Percentiles rank a stretch among this genome's conserved stretches.
Evolutionary conservation across 2,329 filamentous ascomycete genomes (phyloP).

Genomic region (Bretziella fagacearum): DNA sequence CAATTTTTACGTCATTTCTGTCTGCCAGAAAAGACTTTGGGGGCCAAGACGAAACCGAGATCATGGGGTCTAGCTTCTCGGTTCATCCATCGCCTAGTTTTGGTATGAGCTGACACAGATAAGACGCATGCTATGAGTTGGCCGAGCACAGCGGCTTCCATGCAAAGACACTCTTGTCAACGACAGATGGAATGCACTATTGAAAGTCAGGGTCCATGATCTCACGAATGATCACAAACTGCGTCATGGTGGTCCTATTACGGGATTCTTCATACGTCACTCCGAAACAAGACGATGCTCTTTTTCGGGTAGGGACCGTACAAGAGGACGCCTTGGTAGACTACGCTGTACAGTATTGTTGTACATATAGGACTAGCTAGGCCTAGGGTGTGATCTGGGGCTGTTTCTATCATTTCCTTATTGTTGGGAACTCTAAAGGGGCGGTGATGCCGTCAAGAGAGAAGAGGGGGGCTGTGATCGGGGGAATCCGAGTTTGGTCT

Average conservation of each 20-base stretch:
- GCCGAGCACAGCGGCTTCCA: neutral
- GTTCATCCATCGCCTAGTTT: neutral
- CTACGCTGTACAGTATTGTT: too few species aligned
- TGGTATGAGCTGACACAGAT: neutral
- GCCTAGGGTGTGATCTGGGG: too few species aligned
- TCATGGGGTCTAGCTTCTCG: neutral
- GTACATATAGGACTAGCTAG: too few species aligned
- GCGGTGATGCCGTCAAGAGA: too few species aligned
- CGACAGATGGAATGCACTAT: neutral
- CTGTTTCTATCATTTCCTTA: neutral
- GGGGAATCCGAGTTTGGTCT: too few species aligned
- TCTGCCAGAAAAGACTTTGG: neutral
- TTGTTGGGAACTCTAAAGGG: too few species aligned
- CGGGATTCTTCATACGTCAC: slow-evolving; percentile 2
- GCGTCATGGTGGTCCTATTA: neutral
- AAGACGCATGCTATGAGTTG: neutral
- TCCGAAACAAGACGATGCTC: slow-evolving; percentile 1
- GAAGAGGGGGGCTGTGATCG: too few species aligned
- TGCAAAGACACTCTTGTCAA: neutral
- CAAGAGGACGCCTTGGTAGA: too few species aligned
- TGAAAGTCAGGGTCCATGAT: neutral
- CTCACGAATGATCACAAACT: neutral
- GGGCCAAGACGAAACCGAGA: neutral
- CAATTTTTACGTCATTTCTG: neutral
- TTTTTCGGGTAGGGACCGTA: too few species aligned